phyloP scores from a whole-genome alignment of 1,139 yeast genomes.

The Suhomyces anneliseae region DNA sequence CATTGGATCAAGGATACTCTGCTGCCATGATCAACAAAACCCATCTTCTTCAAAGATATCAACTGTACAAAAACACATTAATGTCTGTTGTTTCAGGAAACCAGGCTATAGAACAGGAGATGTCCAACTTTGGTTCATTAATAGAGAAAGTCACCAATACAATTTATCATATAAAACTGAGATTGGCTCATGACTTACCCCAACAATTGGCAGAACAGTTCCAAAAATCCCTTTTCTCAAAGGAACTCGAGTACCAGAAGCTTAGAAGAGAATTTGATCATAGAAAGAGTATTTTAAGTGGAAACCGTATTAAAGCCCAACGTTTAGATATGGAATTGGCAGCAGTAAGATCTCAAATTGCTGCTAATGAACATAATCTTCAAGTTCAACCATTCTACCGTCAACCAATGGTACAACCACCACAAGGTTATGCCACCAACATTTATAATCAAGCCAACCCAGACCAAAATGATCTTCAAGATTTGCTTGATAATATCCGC shows the following conservation, averaged over 20 bases:
- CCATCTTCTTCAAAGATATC: slow-evolving; percentile 9
- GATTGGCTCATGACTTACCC: background rate
- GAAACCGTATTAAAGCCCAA: slow-evolving; percentile 1
- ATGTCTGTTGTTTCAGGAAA: background rate
- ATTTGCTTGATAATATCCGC: slow-evolving; percentile 65
- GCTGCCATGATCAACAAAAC: slow-evolving; percentile 2
- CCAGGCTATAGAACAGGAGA: slow-evolving; percentile 3
- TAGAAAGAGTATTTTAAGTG: background rate
- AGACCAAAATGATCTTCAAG: slow-evolving; percentile 33
- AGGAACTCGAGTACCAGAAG: slow-evolving; percentile 7
- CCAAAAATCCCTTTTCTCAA: background rate
- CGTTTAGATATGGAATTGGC: background rate
- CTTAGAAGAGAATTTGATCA: slow-evolving; percentile 2
- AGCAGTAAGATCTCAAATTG: slow-evolving; percentile 1
- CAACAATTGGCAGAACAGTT: slow-evolving; percentile 1
- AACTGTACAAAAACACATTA: slow-evolving; percentile 3
- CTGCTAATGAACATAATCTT: background rate
- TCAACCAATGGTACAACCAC: background rate
- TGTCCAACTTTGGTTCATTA: background rate
- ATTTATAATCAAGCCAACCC: slow-evolving; percentile 18
- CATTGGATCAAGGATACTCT: slow-evolving; percentile 11
- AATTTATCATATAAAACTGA: background rate
- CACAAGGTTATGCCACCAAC: slow-evolving; percentile 20
- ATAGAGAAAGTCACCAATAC: slow-evolving; percentile 1
- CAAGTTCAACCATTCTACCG: background rate